Base-by-base conservation (phyloP, 1,139 yeast genomes). In the Geotrichum macrosporum region DNA sequence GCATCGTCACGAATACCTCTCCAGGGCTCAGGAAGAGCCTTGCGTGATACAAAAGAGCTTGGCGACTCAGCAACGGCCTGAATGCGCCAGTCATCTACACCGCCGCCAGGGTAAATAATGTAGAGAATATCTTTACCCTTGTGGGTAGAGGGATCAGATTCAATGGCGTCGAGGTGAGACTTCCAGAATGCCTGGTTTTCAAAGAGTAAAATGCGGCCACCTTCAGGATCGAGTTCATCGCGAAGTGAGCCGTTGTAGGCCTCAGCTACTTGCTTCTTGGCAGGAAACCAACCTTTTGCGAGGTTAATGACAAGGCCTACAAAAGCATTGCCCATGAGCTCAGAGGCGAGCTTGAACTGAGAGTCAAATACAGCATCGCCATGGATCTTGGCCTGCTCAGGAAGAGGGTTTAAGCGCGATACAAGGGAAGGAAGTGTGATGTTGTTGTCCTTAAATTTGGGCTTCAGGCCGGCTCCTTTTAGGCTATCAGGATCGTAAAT, bases 1-100 rank as follows among this genome's bases (percentile, higher is more conserved):
- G 74, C 84, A 29, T 84, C 89, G 63, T 92, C 98, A 62, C 98
- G 79, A 44, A 89, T 71, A 26, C 99, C 99, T 71, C 98, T 78
- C 88, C 95, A 85, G 30, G 79, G 75, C 65, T 84, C 94, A 20
- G 96, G 96, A 54, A 92, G 74, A 19, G 96, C 85, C 64, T 77
- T 75, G 69, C 98, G 79, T 63, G 87, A 85, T 55, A 81, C 85
- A 63, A 92, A 94, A 15, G 94, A 81, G 4, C 83, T 73, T 13
- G 84, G 71, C 24, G 80, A 73, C 24, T 82, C 74, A 13, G 95
- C 81, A 20, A 92, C 96, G 3, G 97, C 92, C 42, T 94, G 86
- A 42, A 94, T 78, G 70, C 99, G 78, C 94, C 95, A 88, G 48
- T 80, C 78, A 39, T 72, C 70, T 10, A 35, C 29, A n/a, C n/a